Base-by-base conservation (phyloP, 176 grass and related monocot species). In the Musa acuminata region DNA sequence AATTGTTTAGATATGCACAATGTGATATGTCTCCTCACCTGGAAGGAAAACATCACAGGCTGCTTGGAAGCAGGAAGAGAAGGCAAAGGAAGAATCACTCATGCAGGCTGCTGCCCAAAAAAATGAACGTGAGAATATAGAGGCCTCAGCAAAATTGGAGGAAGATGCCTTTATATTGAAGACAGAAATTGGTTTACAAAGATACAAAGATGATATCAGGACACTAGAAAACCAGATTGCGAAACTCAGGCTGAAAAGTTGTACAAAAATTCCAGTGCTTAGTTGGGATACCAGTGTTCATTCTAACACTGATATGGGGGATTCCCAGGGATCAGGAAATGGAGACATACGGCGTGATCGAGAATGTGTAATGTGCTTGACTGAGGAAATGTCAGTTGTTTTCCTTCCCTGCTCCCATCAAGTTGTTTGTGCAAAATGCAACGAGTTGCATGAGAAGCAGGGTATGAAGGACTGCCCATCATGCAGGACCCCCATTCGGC, bases 341-440 rank as follows among this genome's bases (percentile, higher is more conserved):
- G 50, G 49, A 55, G 52, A 64, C 2, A 10, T 52, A 14, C 51
- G 49, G 26, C 64, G 23, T 23, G 52, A 79, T 58, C 51, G 51
- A 26, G 77, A 79, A 13, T 79, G 77, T 22, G 77, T 70, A 53
- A 79, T 79, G 77, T 79, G 77, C 77, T 70, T 79, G 77, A 19
- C 52, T 1, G 77, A 79, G 77, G 77, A 79, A 53, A 69, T 43
- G 17, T 79, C 77, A 69, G 26, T 79, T 70, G 64, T 79, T 49
- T 79, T 79, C 64, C 77, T 79, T 57, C 77, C 77, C 64, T 79
- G 77, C 25, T 26, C 77, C 64, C 77, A 79, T 53, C 77, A 59
- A 70, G 53, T 79, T 70, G 24, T 79, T 79, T 79, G 77, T 55
- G 26, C 63, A 68, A 79, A 79, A 70, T 79, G 77, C 77, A 79